phyloP scores from a whole-genome alignment of 2,329 filamentous ascomycete species.

The Emericellopsis cladophorae region DNA sequence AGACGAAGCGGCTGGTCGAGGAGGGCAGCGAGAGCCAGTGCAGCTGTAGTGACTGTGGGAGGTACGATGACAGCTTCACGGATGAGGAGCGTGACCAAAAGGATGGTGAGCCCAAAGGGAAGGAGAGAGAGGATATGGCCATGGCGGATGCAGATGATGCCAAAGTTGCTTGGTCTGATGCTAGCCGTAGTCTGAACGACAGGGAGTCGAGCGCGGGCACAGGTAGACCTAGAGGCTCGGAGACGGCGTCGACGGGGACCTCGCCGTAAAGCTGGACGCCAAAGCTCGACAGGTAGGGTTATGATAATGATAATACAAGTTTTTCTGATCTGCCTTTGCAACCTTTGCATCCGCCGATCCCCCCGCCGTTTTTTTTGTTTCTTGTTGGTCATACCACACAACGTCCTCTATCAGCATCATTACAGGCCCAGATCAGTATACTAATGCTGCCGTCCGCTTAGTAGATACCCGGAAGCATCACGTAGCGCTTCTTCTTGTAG shows the following conservation, averaged over 20 bases:
- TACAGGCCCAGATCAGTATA: neutral
- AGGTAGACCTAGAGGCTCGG: slow-evolving; percentile 19
- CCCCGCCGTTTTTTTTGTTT: too few species aligned
- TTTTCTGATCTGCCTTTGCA: neutral
- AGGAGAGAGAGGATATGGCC: slow-evolving; percentile 7
- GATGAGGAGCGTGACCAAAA: slow-evolving; percentile 6
- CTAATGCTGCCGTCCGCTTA: slow-evolving; percentile 21
- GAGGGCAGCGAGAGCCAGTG: slow-evolving; percentile 15
- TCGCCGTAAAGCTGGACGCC: slow-evolving; percentile 4
- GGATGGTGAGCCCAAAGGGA: slow-evolving; percentile 4
- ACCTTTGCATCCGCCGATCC: too few species aligned
- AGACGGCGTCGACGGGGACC: slow-evolving; percentile 23
- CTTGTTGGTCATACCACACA: too few species aligned
- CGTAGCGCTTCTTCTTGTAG: slow-evolving; percentile 89
- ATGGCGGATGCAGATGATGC: slow-evolving; percentile 10
- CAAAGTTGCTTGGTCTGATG: slow-evolving; percentile 19
- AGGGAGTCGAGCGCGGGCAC: slow-evolving; percentile 21
- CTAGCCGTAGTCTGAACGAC: slow-evolving; percentile 23
- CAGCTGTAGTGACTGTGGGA: slow-evolving; percentile 25
- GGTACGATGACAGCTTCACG: slow-evolving; percentile 3
- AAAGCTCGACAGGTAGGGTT: neutral
- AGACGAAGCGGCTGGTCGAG: slow-evolving; percentile 46
- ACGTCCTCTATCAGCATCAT: too few species aligned
- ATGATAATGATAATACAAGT: neutral
- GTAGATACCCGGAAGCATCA: slow-evolving; percentile 67